Percentiles rank a stretch among this genome's conserved stretches.
These are phyloP conservation scores for Lichtheimia hyalospora DNA, from an alignment of 371 early-diverging fungal genomes.

Conservation along the genomic window DNA sequence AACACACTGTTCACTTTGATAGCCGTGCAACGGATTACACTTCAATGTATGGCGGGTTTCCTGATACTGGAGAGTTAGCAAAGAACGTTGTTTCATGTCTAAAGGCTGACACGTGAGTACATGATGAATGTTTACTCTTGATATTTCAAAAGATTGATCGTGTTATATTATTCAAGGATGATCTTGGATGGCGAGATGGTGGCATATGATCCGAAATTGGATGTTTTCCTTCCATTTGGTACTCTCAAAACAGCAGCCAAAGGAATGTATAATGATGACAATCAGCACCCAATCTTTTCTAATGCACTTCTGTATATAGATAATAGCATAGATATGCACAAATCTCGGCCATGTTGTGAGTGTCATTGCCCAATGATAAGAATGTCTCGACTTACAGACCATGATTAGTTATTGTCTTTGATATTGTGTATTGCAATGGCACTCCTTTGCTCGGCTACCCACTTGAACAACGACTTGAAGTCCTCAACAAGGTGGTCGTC, in stretches of 20 bases:
- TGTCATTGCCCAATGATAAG: neutral
- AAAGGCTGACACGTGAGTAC: slow-evolving; percentile 21
- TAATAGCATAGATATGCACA: slow-evolving; percentile 29
- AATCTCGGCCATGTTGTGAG: slow-evolving; percentile 58
- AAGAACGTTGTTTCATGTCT: slow-evolving; percentile 17
- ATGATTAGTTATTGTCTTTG: slow-evolving; percentile 64
- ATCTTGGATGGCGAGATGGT: slow-evolving; percentile 75
- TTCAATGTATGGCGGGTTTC: slow-evolving; percentile 55
- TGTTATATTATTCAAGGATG: slow-evolving; percentile 12
- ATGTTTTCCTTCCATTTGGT: slow-evolving; percentile 67
- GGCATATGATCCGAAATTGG: slow-evolving; percentile 59
- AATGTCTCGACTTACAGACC: neutral
- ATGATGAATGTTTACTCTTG: neutral
- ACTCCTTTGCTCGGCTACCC: slow-evolving; percentile 54
- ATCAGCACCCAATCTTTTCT: neutral
- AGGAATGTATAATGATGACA: slow-evolving; percentile 22
- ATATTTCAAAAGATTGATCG: neutral
- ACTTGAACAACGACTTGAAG: slow-evolving; percentile 47
- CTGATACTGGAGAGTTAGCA: slow-evolving; percentile 20
- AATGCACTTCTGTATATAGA: slow-evolving; percentile 8
- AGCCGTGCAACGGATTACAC: slow-evolving; percentile 61
- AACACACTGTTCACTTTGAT: neutral
- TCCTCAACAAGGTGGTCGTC: slow-evolving; percentile 51
- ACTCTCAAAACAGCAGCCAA: slow-evolving; percentile 66
- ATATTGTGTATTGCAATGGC: slow-evolving; percentile 67